phyloP scores from a whole-genome alignment of 768 basidiomycete genomes.

The Termitomyces sp. region DNA sequence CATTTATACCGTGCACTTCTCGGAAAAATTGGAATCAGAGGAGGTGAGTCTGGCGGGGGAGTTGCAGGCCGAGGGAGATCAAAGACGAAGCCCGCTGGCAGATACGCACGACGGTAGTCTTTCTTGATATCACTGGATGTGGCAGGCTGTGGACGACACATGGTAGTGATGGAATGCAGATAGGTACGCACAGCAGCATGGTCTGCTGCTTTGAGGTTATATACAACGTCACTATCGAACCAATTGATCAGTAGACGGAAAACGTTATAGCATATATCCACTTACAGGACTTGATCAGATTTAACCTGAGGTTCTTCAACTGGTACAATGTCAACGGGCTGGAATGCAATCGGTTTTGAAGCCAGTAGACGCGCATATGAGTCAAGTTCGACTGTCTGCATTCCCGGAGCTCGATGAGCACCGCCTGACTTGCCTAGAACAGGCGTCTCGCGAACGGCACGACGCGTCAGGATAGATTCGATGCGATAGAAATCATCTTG shows the following conservation, averaged over 20 bases:
- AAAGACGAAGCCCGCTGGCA: conserved; percentile 9
- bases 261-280: neutral
- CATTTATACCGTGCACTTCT: neutral
- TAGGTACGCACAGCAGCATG: conserved; percentile 16
- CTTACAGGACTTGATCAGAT: conserved; percentile 36
- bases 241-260: neutral
- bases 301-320: conserved; percentile 25
- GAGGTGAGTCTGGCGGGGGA: conserved; percentile 19
- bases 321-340: conserved; percentile 21
- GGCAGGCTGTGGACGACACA: conserved; percentile 4
- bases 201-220: conserved; percentile 14
- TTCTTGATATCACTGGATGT: neutral
- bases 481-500: conserved; percentile 26
- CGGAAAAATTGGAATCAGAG: conserved; percentile 29
- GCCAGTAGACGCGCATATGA: conserved; percentile 18
- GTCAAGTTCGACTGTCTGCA: conserved; percentile 11
- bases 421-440: conserved; percentile 24
- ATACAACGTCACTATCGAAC: conserved; percentile 10
- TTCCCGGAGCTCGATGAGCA: neutral
- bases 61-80: conserved; percentile 18
- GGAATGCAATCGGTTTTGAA: conserved; percentile 13
- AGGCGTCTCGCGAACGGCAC: conserved; percentile 43
- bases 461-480: conserved; percentile 39
- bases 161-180: conserved; percentile 10
- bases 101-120: conserved; percentile 11